Conservation (phyloP, 345 rosid species). For the Eucalyptus tenuipes region DNA sequence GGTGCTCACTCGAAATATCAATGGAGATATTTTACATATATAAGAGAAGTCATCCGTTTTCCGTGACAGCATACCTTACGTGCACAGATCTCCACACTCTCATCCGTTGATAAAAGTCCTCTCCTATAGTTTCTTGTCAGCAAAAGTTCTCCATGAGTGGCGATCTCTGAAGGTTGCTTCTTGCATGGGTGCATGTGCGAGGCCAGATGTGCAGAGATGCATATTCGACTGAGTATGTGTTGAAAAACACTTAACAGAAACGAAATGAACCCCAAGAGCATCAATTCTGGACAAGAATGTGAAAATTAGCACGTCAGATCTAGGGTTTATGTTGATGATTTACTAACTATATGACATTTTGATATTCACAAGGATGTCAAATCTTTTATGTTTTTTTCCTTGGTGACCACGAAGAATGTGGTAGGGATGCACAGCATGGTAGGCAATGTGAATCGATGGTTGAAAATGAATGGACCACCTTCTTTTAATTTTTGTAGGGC, state of each 20-base stretch:
- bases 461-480: slow-evolving; percentile 29
- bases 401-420: neutral
- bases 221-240: slow-evolving; percentile 32
- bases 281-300: slow-evolving; percentile 46
- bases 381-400: neutral
- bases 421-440: neutral
- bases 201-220: slow-evolving; percentile 44
- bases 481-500: slow-evolving; percentile 80
- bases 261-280: slow-evolving; percentile 91
- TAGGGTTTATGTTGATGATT: neutral
- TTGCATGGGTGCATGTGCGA: slow-evolving; percentile 69
- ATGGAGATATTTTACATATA: neutral
- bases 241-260: slow-evolving; percentile 64
- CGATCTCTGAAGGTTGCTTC: slow-evolving; percentile 3
- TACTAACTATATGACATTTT: neutral
- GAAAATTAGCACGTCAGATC: neutral
- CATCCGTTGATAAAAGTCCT: slow-evolving; percentile 6
- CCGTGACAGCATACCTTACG: slow-evolving; percentile 12
- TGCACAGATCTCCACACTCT: slow-evolving; percentile 11
- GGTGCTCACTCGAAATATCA: neutral
- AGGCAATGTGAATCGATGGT: neutral
- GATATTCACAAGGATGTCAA: neutral
- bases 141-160: neutral
- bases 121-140: neutral
- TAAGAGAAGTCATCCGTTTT: neutral